These are phyloP conservation scores for Curvularia sp. DNA, from an alignment of 2,329 filamentous ascomycete species.

Conservation along the genomic window DNA sequence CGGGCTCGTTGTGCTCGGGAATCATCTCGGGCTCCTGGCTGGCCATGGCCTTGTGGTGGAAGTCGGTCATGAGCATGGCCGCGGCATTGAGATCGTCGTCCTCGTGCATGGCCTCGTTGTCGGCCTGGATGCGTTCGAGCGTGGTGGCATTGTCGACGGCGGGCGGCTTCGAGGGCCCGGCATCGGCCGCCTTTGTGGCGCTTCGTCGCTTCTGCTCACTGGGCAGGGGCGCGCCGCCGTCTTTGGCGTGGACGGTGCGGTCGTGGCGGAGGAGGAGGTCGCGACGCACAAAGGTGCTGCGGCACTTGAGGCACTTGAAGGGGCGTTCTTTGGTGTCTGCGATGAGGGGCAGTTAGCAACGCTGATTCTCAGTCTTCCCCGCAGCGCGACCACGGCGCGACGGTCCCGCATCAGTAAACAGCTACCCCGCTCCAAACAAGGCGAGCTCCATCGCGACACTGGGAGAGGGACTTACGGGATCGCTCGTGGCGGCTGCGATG, in stretches of 20 bases:
- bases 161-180: constrained; percentile 73
- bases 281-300: constrained; percentile 96
- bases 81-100: constrained; percentile 97
- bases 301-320: constrained; percentile 98
- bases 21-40: constrained; percentile 67
- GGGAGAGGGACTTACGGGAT: constrained; percentile 78
- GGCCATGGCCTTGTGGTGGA: constrained; percentile 93
- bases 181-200: constrained; percentile 64
- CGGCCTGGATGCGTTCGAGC: constrained; percentile 90
- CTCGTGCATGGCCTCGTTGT: constrained; percentile 81
- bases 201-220: constrained; percentile 91
- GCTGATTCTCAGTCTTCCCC: constrained; percentile 37
- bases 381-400: constrained; percentile 45
- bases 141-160: constrained; percentile 84
- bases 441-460: constrained; percentile 32
- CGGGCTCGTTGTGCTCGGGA: constrained; percentile 64
- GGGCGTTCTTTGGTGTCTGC: constrained; percentile 97
- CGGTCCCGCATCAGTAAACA: constrained; percentile 45
- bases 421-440: constrained; percentile 36
- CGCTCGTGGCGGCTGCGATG: constrained; percentile 96
- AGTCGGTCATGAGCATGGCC: constrained; percentile 97
- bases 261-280: constrained; percentile 96
- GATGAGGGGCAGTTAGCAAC: constrained; percentile 48
- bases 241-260: constrained; percentile 97
- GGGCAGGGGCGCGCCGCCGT: constrained; percentile 90